Percentiles rank a stretch among this genome's conserved stretches.
Evolutionary conservation across 345 rosid genomes (phyloP).

Genomic region (Arabis hirsuta): DNA sequence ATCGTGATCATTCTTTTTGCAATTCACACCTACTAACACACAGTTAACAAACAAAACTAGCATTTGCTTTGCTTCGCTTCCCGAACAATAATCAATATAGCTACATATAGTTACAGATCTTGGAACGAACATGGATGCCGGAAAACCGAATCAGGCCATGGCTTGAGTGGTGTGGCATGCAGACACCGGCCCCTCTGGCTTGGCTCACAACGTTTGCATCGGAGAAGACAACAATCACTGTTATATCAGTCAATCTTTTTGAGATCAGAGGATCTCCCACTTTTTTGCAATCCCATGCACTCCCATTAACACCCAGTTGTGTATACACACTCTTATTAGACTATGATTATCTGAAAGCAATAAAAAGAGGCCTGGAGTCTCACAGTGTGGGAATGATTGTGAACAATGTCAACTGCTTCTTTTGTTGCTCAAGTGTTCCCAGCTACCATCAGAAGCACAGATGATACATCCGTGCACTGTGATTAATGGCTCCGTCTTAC

Average conservation of each 20-base stretch:
- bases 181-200: not conserved
- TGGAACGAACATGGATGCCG: not conserved
- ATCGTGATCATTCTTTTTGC: slow-evolving; percentile 10
- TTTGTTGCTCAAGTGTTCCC: too few species aligned
- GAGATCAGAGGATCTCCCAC: not conserved
- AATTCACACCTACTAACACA: slow-evolving; percentile 9
- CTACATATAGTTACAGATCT: not conserved
- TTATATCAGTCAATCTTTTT: not conserved
- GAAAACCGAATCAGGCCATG: not conserved
- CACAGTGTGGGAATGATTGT: too few species aligned
- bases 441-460: too few species aligned
- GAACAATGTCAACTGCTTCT: too few species aligned
- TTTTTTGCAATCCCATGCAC: too few species aligned
- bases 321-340: too few species aligned
- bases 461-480: too few species aligned
- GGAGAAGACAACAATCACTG: not conserved
- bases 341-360: too few species aligned
- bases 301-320: too few species aligned
- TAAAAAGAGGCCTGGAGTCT: too few species aligned
- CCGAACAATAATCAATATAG: not conserved
- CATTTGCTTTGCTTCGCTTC: not conserved
- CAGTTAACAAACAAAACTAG: slow-evolving; percentile 12
- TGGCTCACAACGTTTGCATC: not conserved
- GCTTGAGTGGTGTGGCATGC: not conserved
- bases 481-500: too few species aligned